Evolutionary conservation across 2,329 filamentous ascomycete species (phyloP), one percentile per base, ranked within the genome.

Genomic region (Alternaria sp.): DNA sequence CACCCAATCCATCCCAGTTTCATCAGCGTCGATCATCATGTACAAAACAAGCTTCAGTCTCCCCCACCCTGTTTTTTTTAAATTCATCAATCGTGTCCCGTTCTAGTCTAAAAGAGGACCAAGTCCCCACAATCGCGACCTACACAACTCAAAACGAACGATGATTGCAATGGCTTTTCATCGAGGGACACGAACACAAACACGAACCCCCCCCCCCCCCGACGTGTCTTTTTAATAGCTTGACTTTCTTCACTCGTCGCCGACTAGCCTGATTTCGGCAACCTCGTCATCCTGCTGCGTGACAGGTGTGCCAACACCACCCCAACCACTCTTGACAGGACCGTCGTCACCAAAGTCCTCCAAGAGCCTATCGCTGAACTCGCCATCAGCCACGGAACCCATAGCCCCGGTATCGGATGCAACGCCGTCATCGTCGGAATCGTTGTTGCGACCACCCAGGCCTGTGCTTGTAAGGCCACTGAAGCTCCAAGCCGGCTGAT

Each of bases 401-500:
- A 41, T 21, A 31, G 55, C 55, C 2, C 55, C 55, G 4, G 55
- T 54, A 28, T 58, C 55, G 11, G 55, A 58, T 33, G 44, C 42
- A 5, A 54, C 39, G 4, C 55, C 55, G 29, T 45, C 55, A 29
- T 52, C 55, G 36, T 61, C 58, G 3, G 55, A 61, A 11, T 54
- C 56, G 23, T 50, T 50, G 24, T 69, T 50, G 44, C 51, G 57
- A 62, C 9, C 58, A 62, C 9, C 58, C 53, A 21, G 31, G 54
- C 7, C 58, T 50, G 10, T 51, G 36, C 29, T 14, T 6, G 46
- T 49, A 14, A 67, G 11, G 28, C 31, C 29, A 11, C 61, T 61
- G 26, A 75, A 72, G 36, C 62, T 70, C 72, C 72, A 75, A 3
- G 51, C 48, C 2, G 70, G 59, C 2, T 59, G 33, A n/a, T 59